phyloP scores from a whole-genome alignment of 1,284 basidiomycete species.

The Ceratobasidium sp. region DNA sequence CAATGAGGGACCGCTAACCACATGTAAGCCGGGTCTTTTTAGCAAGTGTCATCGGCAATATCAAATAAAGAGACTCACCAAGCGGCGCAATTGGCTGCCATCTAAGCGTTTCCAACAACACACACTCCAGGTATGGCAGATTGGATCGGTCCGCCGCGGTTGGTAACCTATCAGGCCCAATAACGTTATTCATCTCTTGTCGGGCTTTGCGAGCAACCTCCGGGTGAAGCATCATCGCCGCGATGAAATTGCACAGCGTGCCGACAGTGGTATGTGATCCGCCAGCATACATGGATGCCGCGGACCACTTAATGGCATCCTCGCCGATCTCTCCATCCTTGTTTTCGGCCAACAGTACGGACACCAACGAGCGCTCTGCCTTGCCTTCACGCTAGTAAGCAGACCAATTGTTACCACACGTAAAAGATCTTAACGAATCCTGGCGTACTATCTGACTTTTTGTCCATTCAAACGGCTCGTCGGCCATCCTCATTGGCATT shows the following conservation, averaged over 20 bases:
- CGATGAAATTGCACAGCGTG: conserved; percentile 24
- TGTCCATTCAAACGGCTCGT: conserved; percentile 8
- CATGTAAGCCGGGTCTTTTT: background rate
- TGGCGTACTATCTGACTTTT: background rate
- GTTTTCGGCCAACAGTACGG: conserved; percentile 7
- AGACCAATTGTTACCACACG: background rate
- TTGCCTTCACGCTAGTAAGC: background rate
- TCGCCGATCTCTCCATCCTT: conserved; percentile 2
- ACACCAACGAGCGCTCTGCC: background rate
- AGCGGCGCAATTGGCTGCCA: conserved; percentile 11
- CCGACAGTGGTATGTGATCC: conserved; percentile 10
- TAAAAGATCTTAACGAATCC: background rate
- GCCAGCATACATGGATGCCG: background rate
- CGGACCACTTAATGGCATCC: conserved; percentile 17
- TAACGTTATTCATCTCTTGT: conserved; percentile 39
- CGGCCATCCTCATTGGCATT: background rate
- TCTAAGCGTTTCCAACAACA: conserved; percentile 35
- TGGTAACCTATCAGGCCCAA: conserved; percentile 37
- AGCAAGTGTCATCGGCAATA: background rate
- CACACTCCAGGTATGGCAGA: conserved; percentile 37
- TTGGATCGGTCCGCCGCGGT: conserved; percentile 23
- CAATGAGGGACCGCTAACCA: conserved; percentile 4
- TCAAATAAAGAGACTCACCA: background rate
- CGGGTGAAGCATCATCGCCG: conserved; percentile 36
- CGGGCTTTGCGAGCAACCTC: conserved; percentile 26